These are phyloP conservation scores for Heterobasidion parviporum DNA, from an alignment of 1,284 basidiomycete genomes.

Conservation along the genomic window DNA sequence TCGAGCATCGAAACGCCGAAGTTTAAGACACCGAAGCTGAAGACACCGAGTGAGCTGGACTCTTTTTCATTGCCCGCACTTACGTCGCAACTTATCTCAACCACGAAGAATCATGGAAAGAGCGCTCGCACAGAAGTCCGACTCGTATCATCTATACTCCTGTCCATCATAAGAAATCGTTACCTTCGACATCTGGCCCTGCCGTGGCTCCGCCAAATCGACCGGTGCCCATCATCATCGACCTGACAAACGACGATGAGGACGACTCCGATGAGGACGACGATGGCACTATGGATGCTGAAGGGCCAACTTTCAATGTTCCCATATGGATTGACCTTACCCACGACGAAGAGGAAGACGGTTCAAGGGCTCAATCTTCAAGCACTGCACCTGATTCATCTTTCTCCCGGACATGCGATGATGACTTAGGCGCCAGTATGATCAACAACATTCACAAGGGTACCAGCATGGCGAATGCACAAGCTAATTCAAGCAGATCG, in stretches of 20 bases:
- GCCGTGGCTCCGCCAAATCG: neutral
- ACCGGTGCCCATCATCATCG: conserved; percentile 12
- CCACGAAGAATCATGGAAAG: neutral
- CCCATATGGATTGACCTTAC: conserved; percentile 4
- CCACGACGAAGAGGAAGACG: conserved; percentile 9
- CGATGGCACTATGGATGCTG: neutral
- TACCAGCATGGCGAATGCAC: neutral
- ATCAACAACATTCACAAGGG: too few relatives aligned
- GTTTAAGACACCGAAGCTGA: too few relatives aligned
- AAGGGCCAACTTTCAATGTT: neutral
- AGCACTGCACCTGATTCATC: neutral
- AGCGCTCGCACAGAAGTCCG: neutral
- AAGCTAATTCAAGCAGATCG: neutral
- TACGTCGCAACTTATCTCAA: neutral
- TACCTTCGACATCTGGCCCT: neutral
- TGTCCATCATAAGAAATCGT: neutral
- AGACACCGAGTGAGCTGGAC: too few relatives aligned
- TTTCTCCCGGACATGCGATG: too few relatives aligned
- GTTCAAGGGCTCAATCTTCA: neutral
- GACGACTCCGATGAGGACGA: neutral
- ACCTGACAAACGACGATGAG: conserved; percentile 13
- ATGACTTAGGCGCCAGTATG: too few relatives aligned
- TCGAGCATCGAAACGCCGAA: too few relatives aligned
- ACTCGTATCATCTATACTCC: neutral
- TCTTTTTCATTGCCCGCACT: neutral